phyloP scores from a whole-genome alignment of 2,329 filamentous ascomycete species.

The Colletotrichum neosansevieriae region DNA sequence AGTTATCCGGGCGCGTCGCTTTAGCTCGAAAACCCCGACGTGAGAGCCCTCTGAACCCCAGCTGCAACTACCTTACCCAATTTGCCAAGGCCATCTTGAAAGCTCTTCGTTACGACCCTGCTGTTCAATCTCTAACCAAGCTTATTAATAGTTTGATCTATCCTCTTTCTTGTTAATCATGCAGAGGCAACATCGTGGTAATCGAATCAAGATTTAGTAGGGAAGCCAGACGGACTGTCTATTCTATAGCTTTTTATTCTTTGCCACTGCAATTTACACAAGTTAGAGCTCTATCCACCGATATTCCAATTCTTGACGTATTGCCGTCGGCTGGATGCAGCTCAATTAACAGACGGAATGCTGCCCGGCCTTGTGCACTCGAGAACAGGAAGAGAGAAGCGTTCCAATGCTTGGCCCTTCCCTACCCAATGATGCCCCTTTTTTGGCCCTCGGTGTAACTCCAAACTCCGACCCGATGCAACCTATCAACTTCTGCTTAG shows the following conservation, averaged over 20 bases:
- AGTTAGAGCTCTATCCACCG: too few species aligned
- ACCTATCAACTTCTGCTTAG: background rate
- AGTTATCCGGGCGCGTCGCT: slow-evolving; percentile 28
- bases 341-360: background rate
- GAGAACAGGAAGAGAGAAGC: background rate
- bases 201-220: too few species aligned
- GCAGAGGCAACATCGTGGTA: too few species aligned
- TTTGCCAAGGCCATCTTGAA: background rate
- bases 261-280: too few species aligned
- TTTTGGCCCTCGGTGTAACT: slow-evolving; percentile 11
- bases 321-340: background rate
- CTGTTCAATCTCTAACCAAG: too few species aligned
- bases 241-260: too few species aligned
- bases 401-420: background rate
- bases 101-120: background rate
- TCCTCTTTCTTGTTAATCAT: background rate
- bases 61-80: background rate
- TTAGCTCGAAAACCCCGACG: background rate
- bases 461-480: slow-evolving; percentile 32
- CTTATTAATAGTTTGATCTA: too few species aligned
- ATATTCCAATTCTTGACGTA: too few species aligned
- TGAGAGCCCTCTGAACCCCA: background rate
- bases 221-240: too few species aligned
- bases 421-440: background rate
- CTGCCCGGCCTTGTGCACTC: background rate